These are phyloP conservation scores for Penicillium sp. DNA, from an alignment of 2,329 filamentous ascomycete genomes.

Conservation along the genomic window DNA sequence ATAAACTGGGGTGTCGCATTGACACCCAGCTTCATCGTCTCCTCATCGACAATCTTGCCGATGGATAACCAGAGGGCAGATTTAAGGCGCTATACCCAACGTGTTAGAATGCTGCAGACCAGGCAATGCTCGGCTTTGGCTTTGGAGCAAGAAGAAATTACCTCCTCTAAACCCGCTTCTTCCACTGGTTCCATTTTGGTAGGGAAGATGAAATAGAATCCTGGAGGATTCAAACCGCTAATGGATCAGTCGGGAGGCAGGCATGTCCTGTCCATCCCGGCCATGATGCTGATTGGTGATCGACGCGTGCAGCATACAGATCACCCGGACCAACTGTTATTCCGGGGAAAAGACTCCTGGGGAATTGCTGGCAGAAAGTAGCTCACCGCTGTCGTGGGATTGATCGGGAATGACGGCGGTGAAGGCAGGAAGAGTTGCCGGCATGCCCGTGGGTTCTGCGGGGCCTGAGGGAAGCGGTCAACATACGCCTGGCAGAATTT, in stretches of 20 bases:
- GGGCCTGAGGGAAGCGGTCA: no score
- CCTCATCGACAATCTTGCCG: slow-evolving; percentile 82
- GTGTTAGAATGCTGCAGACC: not conserved
- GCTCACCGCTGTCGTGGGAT: no score
- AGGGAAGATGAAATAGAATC: not conserved
- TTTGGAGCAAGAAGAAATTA: slow-evolving; percentile 7
- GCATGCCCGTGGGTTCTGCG: no score
- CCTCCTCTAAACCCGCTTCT: slow-evolving; percentile 31
- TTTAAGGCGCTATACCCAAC: slow-evolving; percentile 63
- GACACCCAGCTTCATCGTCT: slow-evolving; percentile 64
- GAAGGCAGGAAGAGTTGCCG: no score
- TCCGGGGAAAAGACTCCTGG: slow-evolving; percentile 3
- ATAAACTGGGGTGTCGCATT: slow-evolving; percentile 93
- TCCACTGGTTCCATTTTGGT: slow-evolving; percentile 24
- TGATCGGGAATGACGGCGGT: no score
- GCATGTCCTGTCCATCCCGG: not conserved
- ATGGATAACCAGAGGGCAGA: slow-evolving; percentile 77
- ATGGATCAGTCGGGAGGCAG: slow-evolving; percentile 5
- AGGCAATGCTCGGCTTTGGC: not conserved
- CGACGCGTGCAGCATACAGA: slow-evolving; percentile 9
- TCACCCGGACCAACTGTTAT: slow-evolving; percentile 10
- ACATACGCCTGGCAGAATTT: no score
- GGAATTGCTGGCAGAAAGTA: no score
- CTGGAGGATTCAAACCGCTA: not conserved
- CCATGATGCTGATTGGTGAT: slow-evolving; percentile 16